A percentile compares a stretch with the other conserved stretches of the same genome.
Evolutionary conservation across 306 rosid genomes (phyloP).

Genomic region (Biancaea sappan): DNA sequence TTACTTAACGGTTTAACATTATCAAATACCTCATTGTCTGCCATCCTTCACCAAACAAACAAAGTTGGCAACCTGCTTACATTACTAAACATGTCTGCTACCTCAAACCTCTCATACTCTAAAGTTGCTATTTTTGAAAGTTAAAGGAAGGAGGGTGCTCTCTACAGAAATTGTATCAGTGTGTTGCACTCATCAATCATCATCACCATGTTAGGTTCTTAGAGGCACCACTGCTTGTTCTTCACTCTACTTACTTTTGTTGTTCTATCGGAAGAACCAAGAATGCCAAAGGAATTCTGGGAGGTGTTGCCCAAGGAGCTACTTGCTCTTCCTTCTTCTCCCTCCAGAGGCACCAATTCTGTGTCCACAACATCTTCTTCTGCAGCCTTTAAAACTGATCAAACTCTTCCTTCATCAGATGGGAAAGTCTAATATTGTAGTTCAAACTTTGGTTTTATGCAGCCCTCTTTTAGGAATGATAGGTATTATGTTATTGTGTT

Average conservation of each 20-base stretch:
- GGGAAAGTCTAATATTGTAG: constrained; percentile 57
- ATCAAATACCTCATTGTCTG: constrained; percentile 70
- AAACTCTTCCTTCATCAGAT: constrained; percentile 43
- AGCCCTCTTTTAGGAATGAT: no score
- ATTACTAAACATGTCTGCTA: constrained; percentile 76
- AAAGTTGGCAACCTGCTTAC: constrained; percentile 71
- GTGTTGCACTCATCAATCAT: no score
- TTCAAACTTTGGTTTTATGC: background rate
- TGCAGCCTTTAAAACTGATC: constrained; percentile 32
- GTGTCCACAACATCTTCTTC: constrained; percentile 48
- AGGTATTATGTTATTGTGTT: no score
- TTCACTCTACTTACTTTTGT: constrained; percentile 46
- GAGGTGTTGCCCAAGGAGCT: constrained; percentile 89
- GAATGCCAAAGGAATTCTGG: constrained; percentile 56
- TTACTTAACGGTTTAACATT: constrained; percentile 47
- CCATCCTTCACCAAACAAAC: constrained; percentile 73
- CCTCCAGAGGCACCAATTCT: constrained; percentile 73
- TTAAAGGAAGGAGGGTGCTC: constrained; percentile 16
- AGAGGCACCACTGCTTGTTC: constrained; percentile 54
- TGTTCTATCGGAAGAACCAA: constrained; percentile 63
- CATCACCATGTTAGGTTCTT: constrained; percentile 53
- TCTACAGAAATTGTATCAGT: background rate
- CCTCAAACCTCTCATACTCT: constrained; percentile 34
- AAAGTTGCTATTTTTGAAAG: constrained; percentile 51
- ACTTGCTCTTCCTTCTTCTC: constrained; percentile 74